A percentile compares a stretch with the other conserved stretches of the same genome.
Conservation (phyloP, 2,329 filamentous ascomycete species). For the Colletotrichum sp. region DNA sequence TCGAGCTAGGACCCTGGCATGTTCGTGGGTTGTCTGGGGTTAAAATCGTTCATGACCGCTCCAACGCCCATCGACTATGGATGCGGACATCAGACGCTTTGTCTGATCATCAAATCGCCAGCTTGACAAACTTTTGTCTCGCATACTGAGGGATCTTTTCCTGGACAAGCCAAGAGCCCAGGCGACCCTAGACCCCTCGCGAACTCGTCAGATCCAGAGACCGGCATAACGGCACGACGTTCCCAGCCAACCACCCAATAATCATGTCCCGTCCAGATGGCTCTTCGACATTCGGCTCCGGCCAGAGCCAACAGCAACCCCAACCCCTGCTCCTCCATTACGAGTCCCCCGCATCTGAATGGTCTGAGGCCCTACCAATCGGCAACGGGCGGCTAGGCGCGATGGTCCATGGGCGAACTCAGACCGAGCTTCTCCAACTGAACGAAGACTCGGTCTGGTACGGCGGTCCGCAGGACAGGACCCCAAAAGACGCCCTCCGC, state of each 20-base stretch:
- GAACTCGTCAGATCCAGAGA: neutral
- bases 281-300: neutral
- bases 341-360: slow-evolving; percentile 31
- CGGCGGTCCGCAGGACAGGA: slow-evolving; percentile 43
- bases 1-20: neutral
- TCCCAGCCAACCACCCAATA: neutral
- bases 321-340: slow-evolving; percentile 29
- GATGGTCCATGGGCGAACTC: slow-evolving; percentile 43
- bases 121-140: neutral
- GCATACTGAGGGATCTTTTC: neutral
- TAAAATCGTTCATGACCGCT: neutral
- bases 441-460: slow-evolving; percentile 54
- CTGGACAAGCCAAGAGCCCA: neutral
- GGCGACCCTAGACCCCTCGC: neutral
- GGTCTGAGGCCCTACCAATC: slow-evolving; percentile 40
- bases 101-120: neutral
- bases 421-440: slow-evolving; percentile 43
- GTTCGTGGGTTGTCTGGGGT: slow-evolving; percentile 18
- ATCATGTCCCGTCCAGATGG: neutral
- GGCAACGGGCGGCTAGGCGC: slow-evolving; percentile 45
- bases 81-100: neutral
- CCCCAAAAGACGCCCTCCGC: slow-evolving; percentile 35
- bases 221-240: slow-evolving; percentile 15
- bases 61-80: neutral
- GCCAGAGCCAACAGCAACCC: neutral